Evolutionary conservation across 176 grass and related monocot species (phyloP).

Genomic region (Calamus simplicifolius): DNA sequence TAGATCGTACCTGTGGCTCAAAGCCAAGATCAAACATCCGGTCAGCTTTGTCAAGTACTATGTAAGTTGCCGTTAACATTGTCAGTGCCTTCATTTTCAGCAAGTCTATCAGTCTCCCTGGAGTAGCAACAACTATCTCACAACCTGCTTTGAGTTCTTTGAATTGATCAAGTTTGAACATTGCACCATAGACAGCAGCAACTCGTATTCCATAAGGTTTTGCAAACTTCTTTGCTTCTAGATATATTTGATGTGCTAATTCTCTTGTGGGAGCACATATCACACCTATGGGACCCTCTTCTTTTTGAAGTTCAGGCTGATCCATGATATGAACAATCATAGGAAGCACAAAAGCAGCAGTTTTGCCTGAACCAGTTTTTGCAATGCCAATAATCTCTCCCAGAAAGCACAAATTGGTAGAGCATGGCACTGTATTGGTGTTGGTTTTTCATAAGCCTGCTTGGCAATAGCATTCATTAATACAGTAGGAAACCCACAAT

Average conservation of each 20-base stretch:
- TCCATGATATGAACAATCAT: conserved; percentile 99
- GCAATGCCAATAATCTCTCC: conserved; percentile 97
- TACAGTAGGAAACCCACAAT: conserved; percentile 68
- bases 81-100: conserved; percentile 92
- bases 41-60: conserved; percentile 97
- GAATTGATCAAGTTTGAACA: conserved; percentile 91
- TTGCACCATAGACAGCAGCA: conserved; percentile 89
- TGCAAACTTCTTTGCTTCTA: conserved; percentile 97
- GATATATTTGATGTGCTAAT: conserved; percentile 95
- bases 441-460: conserved; percentile 93
- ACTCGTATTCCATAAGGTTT: conserved; percentile 91
- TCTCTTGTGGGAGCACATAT: conserved; percentile 98
- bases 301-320: conserved; percentile 94
- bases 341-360: conserved; percentile 93
- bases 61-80: conserved; percentile 82
- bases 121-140: conserved; percentile 89
- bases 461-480: conserved; percentile 91
- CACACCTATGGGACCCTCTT: conserved; percentile 92
- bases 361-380: conserved; percentile 99
- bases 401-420: conserved; percentile 84
- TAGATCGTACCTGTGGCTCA: conserved; percentile 91
- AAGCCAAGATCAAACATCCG: conserved; percentile 99
- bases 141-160: conserved; percentile 96
- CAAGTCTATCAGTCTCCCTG: conserved; percentile 97
- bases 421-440: conserved; percentile 93